Base-by-base conservation (phyloP, 768 basidiomycete genomes). In the Termitomyces sp. region DNA sequence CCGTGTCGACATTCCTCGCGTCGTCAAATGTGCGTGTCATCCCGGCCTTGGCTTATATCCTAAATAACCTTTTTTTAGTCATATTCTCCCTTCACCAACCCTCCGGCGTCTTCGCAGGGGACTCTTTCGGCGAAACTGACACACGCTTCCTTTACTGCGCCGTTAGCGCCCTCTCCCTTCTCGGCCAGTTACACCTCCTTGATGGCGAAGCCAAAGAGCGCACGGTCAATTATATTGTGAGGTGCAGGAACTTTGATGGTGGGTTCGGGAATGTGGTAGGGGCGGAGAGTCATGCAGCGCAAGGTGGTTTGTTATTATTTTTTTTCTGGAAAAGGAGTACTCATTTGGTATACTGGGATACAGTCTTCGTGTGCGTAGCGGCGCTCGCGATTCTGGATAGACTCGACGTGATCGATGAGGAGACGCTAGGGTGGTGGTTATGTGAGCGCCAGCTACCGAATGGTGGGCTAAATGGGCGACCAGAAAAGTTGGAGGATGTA, bases 401-500 rank as follows among this genome's bases (percentile, higher is more conserved):
- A 47, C 73, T 98, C 14, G 91, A 97, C 64, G 79, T 80, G 32
- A 81, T 96, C 4, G 93, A 98, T 66, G 68, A 76, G 2, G 82
- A 91, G n/a, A 90, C 85, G 30, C 74, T 98, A 1, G 89, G 79
- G 2, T 95, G 93, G 89, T 98, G 97, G 97, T 74, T 99, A 3
- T 83, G 91, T 6, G 97, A 98, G 68, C 80, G 97, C 7, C 97
- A 99, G 69, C 78, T 97, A 13, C 89, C 95, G 0, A 93, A 83
- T 65, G 97, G 97, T 8, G 97, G 97, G 0, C 75, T 99, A 58
- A 98, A 98, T 64, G 97, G 96, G 0, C 80, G 97, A n/a, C 97
- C 97, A 10, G 93, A 99, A 70, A 99, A 99, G 74, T 77, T 98
- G 34, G 93, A 95, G 74, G 96, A 98, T 68, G 97, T 96, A 64